phyloP scores from a whole-genome alignment of 2,329 filamentous ascomycete genomes.

The Epicoccum nigrum region DNA sequence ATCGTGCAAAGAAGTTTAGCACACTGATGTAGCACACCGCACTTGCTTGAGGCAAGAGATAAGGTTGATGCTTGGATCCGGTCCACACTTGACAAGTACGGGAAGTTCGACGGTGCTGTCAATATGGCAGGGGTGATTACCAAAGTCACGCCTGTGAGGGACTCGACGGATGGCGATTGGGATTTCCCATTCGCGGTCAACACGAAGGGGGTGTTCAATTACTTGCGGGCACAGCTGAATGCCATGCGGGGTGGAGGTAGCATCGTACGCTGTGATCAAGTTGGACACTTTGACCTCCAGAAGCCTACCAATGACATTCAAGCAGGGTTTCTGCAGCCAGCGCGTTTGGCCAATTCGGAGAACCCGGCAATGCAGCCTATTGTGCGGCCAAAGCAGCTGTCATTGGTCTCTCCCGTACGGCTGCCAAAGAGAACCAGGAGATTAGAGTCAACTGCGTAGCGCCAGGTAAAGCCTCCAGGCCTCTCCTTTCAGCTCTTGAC shows the following conservation, averaged over 20 bases:
- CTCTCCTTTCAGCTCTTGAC: not conserved
- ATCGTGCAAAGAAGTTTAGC: not conserved
- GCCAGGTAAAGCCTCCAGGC: slow-evolving; percentile 16
- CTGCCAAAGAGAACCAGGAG: slow-evolving; percentile 35
- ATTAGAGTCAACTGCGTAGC: slow-evolving; percentile 30
- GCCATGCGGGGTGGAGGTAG: slow-evolving; percentile 22
- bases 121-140: slow-evolving; percentile 50
- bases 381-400: slow-evolving; percentile 43
- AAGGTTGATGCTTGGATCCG: slow-evolving; percentile 40
- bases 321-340: slow-evolving; percentile 33
- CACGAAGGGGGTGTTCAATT: slow-evolving; percentile 43
- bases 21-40: not conserved
- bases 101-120: slow-evolving; percentile 47
- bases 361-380: slow-evolving; percentile 32
- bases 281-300: not conserved
- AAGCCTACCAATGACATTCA: not conserved
- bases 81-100: slow-evolving; percentile 39
- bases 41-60: slow-evolving; percentile 1
- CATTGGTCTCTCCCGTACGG: slow-evolving; percentile 39
- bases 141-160: slow-evolving; percentile 11
- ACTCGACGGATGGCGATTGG: slow-evolving; percentile 45
- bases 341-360: slow-evolving; percentile 33
- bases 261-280: slow-evolving; percentile 22
- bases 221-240: slow-evolving; percentile 26
- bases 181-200: slow-evolving; percentile 46